Percentiles rank a stretch among this genome's conserved stretches.
These are phyloP conservation scores for Xylaria sp. DNA, from an alignment of 495 filamentous ascomycete genomes.

Conservation along the genomic window DNA sequence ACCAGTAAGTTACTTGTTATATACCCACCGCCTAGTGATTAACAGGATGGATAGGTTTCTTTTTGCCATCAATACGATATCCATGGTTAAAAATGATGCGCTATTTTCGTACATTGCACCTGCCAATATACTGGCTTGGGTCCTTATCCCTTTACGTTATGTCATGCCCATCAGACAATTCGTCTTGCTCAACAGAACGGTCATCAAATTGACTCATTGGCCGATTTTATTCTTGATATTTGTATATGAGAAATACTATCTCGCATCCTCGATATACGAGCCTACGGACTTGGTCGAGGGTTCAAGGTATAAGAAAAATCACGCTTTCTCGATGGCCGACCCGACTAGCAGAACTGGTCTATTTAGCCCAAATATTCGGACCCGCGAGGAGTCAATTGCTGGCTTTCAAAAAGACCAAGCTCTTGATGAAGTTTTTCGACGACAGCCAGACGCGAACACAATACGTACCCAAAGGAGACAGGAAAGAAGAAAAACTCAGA, in stretches of 20 bases:
- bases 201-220: constrained; percentile 90
- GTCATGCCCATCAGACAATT: constrained; percentile 79
- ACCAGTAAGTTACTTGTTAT: constrained; percentile 61
- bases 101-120: constrained; percentile 92
- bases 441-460: constrained; percentile 51
- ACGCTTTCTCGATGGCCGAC: constrained; percentile 62
- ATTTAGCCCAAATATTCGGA: constrained; percentile 73
- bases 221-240: constrained; percentile 86
- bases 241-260: constrained; percentile 79
- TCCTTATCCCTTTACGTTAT: constrained; percentile 79
- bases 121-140: constrained; percentile 86
- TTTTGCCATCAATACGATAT: constrained; percentile 92
- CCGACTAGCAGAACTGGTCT: constrained; percentile 55
- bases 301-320: constrained; percentile 43
- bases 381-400: constrained; percentile 81
- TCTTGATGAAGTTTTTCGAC: constrained; percentile 89
- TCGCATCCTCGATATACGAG: constrained; percentile 73
- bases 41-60: constrained; percentile 63
- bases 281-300: constrained; percentile 73
- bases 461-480: constrained; percentile 58
- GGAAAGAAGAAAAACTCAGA: constrained; percentile 70
- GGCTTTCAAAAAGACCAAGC: constrained; percentile 88
- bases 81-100: constrained; percentile 94
- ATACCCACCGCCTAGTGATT: not conserved
- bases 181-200: constrained; percentile 78